A percentile compares a stretch with the other conserved stretches of the same genome.
phyloP scores from a whole-genome alignment of 139 green algal species.

The Tetradesmus obliquus region DNA sequence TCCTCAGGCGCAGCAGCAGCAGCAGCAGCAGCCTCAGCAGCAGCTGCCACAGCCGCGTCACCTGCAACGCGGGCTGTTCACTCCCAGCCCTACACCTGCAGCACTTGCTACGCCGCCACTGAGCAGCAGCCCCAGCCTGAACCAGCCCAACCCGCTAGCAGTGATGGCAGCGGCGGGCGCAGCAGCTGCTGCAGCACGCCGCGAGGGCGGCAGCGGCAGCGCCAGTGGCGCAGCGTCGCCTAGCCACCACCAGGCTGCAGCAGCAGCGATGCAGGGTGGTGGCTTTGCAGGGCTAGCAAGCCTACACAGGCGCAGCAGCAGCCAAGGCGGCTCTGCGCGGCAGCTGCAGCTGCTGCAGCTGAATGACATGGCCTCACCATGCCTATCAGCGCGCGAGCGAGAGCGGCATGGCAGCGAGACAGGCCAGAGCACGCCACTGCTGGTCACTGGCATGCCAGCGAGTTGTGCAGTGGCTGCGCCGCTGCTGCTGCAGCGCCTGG shows the following conservation, averaged over 20 bases:
- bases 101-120: not conserved
- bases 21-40: not conserved
- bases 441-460: not conserved
- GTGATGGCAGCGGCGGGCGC: conserved; percentile 34
- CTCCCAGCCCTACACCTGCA: conserved; percentile 23
- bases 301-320: conserved; percentile 25
- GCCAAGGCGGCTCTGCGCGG: not conserved
- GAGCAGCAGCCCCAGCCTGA: conserved; percentile 27
- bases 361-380: not conserved
- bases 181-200: conserved; percentile 11
- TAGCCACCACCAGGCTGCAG: not conserved
- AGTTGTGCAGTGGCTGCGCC: not conserved
- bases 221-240: conserved; percentile 20
- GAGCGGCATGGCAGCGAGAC: not conserved
- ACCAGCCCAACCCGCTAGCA: conserved; percentile 18
- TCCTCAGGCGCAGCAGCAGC: not conserved
- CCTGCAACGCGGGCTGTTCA: not conserved
- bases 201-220: conserved; percentile 11
- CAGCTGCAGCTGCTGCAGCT: conserved; percentile 3
- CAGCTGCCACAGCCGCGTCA: not conserved
- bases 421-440: not conserved
- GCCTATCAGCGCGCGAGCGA: not conserved
- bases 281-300: not conserved
- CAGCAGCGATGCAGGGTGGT: not conserved
- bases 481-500: conserved; percentile 31